These are phyloP conservation scores for Fusarium sp. DNA, from an alignment of 2,329 filamentous ascomycete genomes.

Conservation along the genomic window DNA sequence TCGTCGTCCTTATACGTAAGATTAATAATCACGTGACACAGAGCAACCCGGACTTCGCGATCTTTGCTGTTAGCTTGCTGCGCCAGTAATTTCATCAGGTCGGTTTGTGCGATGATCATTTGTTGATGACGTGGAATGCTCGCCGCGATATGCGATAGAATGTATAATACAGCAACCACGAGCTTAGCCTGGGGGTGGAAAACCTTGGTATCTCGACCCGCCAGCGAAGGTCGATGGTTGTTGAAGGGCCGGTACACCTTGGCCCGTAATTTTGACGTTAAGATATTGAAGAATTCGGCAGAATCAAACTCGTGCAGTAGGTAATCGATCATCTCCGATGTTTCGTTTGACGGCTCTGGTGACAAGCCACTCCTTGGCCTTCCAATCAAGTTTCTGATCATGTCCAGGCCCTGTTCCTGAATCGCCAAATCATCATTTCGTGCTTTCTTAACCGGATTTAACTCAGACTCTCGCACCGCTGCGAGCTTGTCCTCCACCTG, in stretches of 20 bases:
- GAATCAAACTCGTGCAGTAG: constrained; percentile 78
- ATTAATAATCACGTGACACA: constrained; percentile 88
- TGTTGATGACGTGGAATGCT: constrained; percentile 82
- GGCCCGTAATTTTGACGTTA: constrained; percentile 80
- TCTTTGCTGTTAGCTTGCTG: constrained; percentile 80
- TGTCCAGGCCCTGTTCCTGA: constrained; percentile 90
- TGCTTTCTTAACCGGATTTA: constrained; percentile 74
- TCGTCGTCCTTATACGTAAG: constrained; percentile 85
- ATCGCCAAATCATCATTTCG: constrained; percentile 84
- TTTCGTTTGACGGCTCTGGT: constrained; percentile 63
- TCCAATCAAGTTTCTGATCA: constrained; percentile 90
- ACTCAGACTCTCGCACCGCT: constrained; percentile 72
- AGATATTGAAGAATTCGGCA: constrained; percentile 82
- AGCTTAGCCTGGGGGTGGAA: constrained; percentile 75
- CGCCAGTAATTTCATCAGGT: constrained; percentile 78
- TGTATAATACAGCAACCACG: constrained; percentile 80
- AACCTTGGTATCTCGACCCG: constrained; percentile 59
- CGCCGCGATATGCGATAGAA: constrained; percentile 90
- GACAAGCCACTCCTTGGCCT: constrained; percentile 63
- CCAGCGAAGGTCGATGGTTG: constrained; percentile 53
- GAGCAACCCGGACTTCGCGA: constrained; percentile 78
- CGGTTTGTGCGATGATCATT: constrained; percentile 79
- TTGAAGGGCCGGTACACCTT: constrained; percentile 66
- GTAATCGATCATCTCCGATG: constrained; percentile 83
- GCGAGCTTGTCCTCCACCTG: constrained; percentile 63